Evolutionary conservation across 1,139 yeast genomes (phyloP).

Genomic region (Kurtzmaniella quercitrusa): DNA sequence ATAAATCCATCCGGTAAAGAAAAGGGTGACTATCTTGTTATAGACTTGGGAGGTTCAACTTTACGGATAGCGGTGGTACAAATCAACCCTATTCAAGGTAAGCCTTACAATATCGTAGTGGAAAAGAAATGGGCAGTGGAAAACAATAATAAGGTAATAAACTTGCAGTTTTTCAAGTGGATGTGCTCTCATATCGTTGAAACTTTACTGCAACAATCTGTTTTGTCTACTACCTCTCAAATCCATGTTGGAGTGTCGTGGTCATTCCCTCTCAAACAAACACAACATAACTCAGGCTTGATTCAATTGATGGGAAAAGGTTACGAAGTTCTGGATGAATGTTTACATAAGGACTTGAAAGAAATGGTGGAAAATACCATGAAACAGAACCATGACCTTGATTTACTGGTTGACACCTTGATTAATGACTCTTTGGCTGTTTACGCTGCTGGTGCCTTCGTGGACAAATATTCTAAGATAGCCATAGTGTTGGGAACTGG

Average conservation of each 20-base stretch:
- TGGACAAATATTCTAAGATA: slow-evolving; percentile 32
- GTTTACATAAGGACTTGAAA: slow-evolving; percentile 39
- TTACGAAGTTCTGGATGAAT: slow-evolving; percentile 37
- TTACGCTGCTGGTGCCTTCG: slow-evolving; percentile 41
- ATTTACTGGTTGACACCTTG: slow-evolving; percentile 30
- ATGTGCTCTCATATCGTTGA: slow-evolving; percentile 33
- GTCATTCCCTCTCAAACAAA: slow-evolving; percentile 53
- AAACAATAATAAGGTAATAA: slow-evolving; percentile 34
- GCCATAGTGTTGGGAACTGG: slow-evolving; percentile 49
- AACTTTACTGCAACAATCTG: slow-evolving; percentile 24
- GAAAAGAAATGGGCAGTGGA: slow-evolving; percentile 40
- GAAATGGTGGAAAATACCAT: slow-evolving; percentile 31
- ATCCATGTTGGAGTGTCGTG: slow-evolving; percentile 51
- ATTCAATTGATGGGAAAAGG: slow-evolving; percentile 51
- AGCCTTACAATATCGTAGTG: slow-evolving; percentile 18
- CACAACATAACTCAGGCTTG: slow-evolving; percentile 40
- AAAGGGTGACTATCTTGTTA: slow-evolving; percentile 39
- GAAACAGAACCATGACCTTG: slow-evolving; percentile 18
- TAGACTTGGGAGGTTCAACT: slow-evolving; percentile 57
- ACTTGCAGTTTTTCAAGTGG: slow-evolving; percentile 35
- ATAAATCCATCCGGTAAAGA: slow-evolving; percentile 41
- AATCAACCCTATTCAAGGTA: slow-evolving; percentile 18
- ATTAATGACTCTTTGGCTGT: slow-evolving; percentile 46
- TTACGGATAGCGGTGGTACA: slow-evolving; percentile 45
- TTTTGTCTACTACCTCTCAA: slow-evolving; percentile 12